phyloP scores from a whole-genome alignment of 805 yeast genomes.

The Barnettozyma salicaria region DNA sequence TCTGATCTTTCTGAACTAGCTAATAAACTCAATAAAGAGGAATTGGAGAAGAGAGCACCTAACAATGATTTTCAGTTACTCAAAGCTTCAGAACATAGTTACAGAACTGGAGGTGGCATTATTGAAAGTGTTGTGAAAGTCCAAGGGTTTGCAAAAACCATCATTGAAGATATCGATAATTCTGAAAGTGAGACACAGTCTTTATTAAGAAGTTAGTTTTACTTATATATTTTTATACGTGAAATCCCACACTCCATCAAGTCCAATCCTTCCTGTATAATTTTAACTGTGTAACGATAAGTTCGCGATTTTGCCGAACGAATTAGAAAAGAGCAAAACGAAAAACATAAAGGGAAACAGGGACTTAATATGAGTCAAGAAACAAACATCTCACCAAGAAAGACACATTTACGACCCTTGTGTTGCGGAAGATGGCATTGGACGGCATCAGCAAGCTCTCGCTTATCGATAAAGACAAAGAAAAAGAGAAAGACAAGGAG shows the following conservation, averaged over 20 bases:
- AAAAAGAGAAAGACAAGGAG: no score
- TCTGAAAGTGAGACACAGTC: conserved; percentile 12
- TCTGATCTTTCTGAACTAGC: conserved; percentile 18
- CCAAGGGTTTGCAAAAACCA: conserved; percentile 79
- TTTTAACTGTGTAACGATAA: neutral
- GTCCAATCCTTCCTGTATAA: neutral
- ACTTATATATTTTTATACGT: no score
- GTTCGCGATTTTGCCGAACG: conserved; percentile 12
- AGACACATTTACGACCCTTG: neutral
- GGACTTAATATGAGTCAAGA: no score
- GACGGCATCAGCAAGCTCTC: conserved; percentile 9
- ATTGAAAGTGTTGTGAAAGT: conserved; percentile 79
- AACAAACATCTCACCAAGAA: neutral
- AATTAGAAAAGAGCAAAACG: conserved; percentile 12
- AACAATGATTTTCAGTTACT: neutral
- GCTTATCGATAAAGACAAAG: no score
- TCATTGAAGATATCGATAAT: conserved; percentile 60
- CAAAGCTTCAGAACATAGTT: conserved; percentile 18
- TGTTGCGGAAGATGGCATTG: conserved; percentile 1
- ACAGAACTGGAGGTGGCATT: conserved; percentile 43
- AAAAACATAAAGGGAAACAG: neutral
- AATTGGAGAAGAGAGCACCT: neutral
- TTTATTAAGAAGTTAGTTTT: neutral
- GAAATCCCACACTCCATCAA: neutral
- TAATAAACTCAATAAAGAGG: conserved; percentile 2